Evolutionary conservation across 257 asterid genomes (phyloP).

Genomic region (Forsythia suspensa): DNA sequence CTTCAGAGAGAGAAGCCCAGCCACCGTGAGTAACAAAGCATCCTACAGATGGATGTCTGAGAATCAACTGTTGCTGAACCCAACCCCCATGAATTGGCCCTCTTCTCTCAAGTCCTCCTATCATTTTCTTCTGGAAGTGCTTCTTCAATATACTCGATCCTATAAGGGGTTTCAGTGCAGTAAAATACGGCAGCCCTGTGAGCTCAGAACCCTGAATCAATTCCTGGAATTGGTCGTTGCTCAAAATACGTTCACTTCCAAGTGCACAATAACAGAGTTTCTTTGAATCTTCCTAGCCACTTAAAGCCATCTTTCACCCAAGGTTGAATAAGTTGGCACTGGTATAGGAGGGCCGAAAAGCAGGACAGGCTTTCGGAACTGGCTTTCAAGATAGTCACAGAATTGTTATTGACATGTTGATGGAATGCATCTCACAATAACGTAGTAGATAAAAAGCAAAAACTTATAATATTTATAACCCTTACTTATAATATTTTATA

Average conservation of each 20-base stretch:
- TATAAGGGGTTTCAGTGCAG: background rate
- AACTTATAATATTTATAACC: too few relatives aligned
- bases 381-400: background rate
- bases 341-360: background rate
- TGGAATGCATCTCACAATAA: too few relatives aligned
- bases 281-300: background rate
- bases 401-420: too few relatives aligned
- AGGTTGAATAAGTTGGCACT: background rate
- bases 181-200: background rate
- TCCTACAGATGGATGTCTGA: background rate
- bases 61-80: background rate
- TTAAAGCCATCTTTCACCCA: background rate
- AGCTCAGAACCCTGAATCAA: background rate
- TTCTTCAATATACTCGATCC: background rate
- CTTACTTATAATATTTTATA: too few relatives aligned
- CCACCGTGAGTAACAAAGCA: background rate
- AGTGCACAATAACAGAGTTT: background rate
- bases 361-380: background rate
- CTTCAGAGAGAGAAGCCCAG: background rate
- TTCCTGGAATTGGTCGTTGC: background rate
- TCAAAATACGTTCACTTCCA: background rate
- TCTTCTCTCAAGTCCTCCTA: background rate
- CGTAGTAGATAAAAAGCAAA: too few relatives aligned
- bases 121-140: background rate
- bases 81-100: background rate